Evolutionary conservation across 176 grass and related monocot genomes (phyloP).

Genomic region (Eragrostis nindensis): DNA sequence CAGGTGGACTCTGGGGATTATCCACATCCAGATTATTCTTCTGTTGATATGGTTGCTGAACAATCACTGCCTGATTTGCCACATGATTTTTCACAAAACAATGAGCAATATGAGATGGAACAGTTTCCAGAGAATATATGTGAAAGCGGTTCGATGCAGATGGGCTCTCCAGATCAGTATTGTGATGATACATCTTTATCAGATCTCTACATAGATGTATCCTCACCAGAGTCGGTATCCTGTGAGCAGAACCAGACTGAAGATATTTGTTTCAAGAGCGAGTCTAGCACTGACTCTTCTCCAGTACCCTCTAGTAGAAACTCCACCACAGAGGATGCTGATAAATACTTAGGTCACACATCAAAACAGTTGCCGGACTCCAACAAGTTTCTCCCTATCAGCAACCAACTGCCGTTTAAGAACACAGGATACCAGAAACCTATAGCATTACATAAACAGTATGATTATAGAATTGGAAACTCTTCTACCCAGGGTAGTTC

Average conservation of each 20-base stretch:
- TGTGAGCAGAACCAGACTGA: constrained; percentile 56
- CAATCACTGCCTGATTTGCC: constrained; percentile 40
- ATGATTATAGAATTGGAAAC: constrained; percentile 44
- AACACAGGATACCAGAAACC: constrained; percentile 39
- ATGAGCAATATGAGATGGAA: constrained; percentile 50
- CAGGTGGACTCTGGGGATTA: constrained; percentile 34
- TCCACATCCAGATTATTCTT: constrained; percentile 35
- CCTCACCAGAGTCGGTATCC: constrained; percentile 41
- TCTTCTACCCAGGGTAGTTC: constrained; percentile 40
- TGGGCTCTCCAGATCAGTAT: constrained; percentile 45
- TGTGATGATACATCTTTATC: constrained; percentile 66
- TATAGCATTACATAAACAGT: constrained; percentile 45
- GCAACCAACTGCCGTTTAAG: constrained; percentile 44
- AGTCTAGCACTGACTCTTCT: constrained; percentile 96
- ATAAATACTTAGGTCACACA: constrained; percentile 51
- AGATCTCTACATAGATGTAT: constrained; percentile 51
- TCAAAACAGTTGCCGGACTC: constrained; percentile 56
- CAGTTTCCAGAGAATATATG: constrained; percentile 44
- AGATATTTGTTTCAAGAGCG: constrained; percentile 63
- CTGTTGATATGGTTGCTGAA: constrained; percentile 42
- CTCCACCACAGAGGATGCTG: constrained; percentile 61
- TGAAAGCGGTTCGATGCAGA: constrained; percentile 55
- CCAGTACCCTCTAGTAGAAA: constrained; percentile 86
- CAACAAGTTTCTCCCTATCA: constrained; percentile 35
- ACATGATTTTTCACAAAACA: constrained; percentile 34